Percentiles rank a stretch among this genome's conserved stretches.
Evolutionary conservation across 2,329 filamentous ascomycete genomes (phyloP).

Genomic region (Helotiales sp.): DNA sequence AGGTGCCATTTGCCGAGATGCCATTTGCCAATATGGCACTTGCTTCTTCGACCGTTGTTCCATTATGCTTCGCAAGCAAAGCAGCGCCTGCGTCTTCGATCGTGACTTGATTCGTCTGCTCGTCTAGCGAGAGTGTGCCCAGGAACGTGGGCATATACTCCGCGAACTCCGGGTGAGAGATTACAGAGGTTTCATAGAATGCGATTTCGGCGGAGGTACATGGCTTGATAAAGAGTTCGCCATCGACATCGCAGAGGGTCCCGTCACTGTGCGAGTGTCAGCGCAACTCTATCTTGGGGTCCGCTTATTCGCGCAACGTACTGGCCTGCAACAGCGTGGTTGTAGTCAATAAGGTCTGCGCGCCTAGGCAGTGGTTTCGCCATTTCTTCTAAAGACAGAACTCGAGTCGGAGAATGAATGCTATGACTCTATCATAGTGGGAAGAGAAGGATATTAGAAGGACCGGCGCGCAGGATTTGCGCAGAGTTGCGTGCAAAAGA

Average conservation of each 20-base stretch:
- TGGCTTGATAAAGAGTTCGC: slow-evolving; percentile 89
- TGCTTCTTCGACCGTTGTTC: slow-evolving; percentile 47
- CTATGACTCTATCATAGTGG: slow-evolving; percentile 36
- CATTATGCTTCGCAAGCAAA: slow-evolving; percentile 38
- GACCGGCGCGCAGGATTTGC: slow-evolving; percentile 8
- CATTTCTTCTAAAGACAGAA: slow-evolving; percentile 35
- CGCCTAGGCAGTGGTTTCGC: slow-evolving; percentile 39
- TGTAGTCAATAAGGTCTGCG: slow-evolving; percentile 66
- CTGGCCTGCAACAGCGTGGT: slow-evolving; percentile 82
- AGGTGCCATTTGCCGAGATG: neutral
- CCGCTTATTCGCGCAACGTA: slow-evolving; percentile 48
- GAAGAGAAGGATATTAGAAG: slow-evolving; percentile 20
- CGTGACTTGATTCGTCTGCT: slow-evolving; percentile 46
- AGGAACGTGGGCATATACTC: slow-evolving; percentile 83
- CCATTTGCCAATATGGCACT: slow-evolving; percentile 13
- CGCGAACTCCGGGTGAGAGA: slow-evolving; percentile 70
- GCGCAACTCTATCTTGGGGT: slow-evolving; percentile 2
- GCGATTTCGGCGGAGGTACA: slow-evolving; percentile 82
- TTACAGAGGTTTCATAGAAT: slow-evolving; percentile 75
- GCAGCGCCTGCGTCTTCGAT: slow-evolving; percentile 52
- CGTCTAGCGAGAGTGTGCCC: slow-evolving; percentile 72
- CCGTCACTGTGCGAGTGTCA: slow-evolving; percentile 66
- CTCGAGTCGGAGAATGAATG: slow-evolving; percentile 22
- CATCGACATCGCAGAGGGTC: slow-evolving; percentile 80
- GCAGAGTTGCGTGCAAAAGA: slow-evolving; percentile 14